Evolutionary conservation across 139 green algal species (phyloP).

Genomic region (Edaphochlamys debaryana): DNA sequence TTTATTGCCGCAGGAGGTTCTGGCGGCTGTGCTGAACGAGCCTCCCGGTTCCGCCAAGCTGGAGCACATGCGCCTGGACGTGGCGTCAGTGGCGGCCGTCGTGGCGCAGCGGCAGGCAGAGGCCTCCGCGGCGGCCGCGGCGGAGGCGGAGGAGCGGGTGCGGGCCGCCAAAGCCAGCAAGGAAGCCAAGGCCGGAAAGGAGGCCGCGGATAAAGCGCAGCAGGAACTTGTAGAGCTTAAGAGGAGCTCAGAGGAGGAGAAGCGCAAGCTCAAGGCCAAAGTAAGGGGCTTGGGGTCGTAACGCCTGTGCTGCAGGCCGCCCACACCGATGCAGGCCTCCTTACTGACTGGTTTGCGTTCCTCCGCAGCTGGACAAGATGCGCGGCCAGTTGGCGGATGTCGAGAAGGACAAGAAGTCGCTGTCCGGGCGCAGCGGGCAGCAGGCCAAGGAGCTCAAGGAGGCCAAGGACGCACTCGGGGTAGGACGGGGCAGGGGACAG

Average conservation of each 20-base stretch:
- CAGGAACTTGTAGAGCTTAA: too few relatives aligned
- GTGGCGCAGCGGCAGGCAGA: constrained; percentile 22
- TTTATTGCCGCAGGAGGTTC: constrained; percentile 25
- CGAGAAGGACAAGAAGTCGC: constrained; percentile 25
- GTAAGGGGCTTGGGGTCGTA: neutral
- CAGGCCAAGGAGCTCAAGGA: constrained; percentile 24
- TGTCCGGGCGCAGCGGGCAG: constrained; percentile 24
- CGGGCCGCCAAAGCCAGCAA: neutral
- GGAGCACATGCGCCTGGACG: constrained; percentile 36
- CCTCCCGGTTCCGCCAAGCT: constrained; percentile 21
- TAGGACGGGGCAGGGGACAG: neutral
- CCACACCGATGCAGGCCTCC: too few relatives aligned
- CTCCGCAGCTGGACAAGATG: constrained; percentile 36
- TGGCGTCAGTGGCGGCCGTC: constrained; percentile 9
- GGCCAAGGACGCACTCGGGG: constrained; percentile 11
- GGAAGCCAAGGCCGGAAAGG: too few relatives aligned
- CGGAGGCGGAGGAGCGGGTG: constrained; percentile 26
- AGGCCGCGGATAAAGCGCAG: too few relatives aligned
- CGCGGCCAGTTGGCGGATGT: constrained; percentile 32
- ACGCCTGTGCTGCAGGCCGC: too few relatives aligned
- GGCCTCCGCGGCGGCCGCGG: neutral
- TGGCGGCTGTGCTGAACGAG: constrained; percentile 10
- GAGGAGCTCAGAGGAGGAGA: constrained; percentile 31
- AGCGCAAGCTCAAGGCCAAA: constrained; percentile 12
- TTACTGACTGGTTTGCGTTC: too few relatives aligned